Percentiles rank a stretch among this genome's conserved stretches.
phyloP scores from a whole-genome alignment of 2,329 filamentous ascomycete genomes.

The Achaetomium macrosporum region DNA sequence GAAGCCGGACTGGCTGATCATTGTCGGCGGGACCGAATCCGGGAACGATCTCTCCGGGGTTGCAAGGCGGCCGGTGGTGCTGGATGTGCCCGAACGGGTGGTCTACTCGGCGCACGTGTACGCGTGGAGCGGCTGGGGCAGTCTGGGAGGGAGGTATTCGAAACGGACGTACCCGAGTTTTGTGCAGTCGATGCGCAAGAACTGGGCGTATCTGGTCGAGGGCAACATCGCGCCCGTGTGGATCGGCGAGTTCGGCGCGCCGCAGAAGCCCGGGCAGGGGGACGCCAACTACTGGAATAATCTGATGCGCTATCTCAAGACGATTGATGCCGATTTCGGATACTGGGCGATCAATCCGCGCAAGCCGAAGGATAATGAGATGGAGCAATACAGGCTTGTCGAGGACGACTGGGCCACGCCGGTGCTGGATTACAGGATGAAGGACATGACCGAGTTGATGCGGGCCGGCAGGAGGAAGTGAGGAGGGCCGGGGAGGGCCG shows the following conservation, averaged over 20 bases:
- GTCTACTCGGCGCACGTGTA: conserved; percentile 67
- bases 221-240: conserved; percentile 55
- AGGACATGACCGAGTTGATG: conserved; percentile 54
- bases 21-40: conserved; percentile 63
- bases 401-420: conserved; percentile 60
- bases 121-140: conserved; percentile 65
- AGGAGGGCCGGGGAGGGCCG: background rate
- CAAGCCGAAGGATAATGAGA: conserved; percentile 52
- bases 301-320: conserved; percentile 52
- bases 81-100: conserved; percentile 49
- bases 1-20: conserved; percentile 59
- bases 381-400: conserved; percentile 57
- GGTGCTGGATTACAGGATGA: conserved; percentile 56
- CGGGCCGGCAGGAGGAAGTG: conserved; percentile 19
- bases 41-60: conserved; percentile 59
- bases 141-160: conserved; percentile 52
- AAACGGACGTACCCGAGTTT: conserved; percentile 59
- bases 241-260: conserved; percentile 62
- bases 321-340: conserved; percentile 58
- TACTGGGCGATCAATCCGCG: conserved; percentile 66
- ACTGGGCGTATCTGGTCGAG: conserved; percentile 61
- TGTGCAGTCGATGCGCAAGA: conserved; percentile 53
- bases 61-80: conserved; percentile 47
- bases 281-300: conserved; percentile 62
- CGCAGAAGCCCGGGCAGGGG: conserved; percentile 45